These are phyloP conservation scores for Mucor mucedo DNA, from an alignment of 371 early-diverging fungal species.

Conservation along the genomic window DNA sequence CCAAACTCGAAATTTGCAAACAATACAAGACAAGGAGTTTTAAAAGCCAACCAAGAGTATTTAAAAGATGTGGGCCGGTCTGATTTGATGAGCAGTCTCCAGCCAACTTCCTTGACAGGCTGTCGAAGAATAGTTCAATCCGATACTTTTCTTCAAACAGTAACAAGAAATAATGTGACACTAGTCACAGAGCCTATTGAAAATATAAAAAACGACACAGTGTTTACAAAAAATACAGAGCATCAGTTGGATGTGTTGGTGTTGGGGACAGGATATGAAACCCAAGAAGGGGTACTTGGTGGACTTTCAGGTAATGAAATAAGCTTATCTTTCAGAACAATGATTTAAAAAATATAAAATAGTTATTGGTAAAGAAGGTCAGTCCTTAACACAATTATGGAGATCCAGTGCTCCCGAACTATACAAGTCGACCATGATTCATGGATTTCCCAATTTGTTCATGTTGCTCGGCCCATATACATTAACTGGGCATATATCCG, in stretches of 20 bases:
- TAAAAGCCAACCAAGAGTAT: constrained; percentile 7
- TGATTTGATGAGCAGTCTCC: constrained; percentile 41
- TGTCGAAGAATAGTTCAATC: constrained; percentile 64
- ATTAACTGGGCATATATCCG: constrained; percentile 38
- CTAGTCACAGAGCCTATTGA: constrained; percentile 47
- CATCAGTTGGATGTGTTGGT: constrained; percentile 60
- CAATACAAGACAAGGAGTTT: not conserved
- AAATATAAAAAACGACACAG: constrained; percentile 40
- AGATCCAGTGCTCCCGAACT: constrained; percentile 18
- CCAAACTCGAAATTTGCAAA: constrained; percentile 4
- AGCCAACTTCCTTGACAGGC: constrained; percentile 55
- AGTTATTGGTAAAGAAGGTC: constrained; percentile 15
- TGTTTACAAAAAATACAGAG: constrained; percentile 44
- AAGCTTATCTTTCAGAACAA: not conserved
- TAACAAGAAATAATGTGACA: constrained; percentile 49
- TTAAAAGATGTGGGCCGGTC: constrained; percentile 26
- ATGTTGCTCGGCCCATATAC: constrained; percentile 44
- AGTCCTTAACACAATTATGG: constrained; percentile 18
- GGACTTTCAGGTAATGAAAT: constrained; percentile 8
- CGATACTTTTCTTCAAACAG: constrained; percentile 49
- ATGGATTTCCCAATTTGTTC: constrained; percentile 50
- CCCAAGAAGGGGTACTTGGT: constrained; percentile 39
- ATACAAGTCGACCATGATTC: constrained; percentile 32
- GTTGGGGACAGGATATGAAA: constrained; percentile 67
- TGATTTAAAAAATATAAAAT: not conserved